Percentiles rank a stretch among this genome's conserved stretches.
Conservation (phyloP, 2,329 filamentous ascomycete species). For the Ophidiomyces ophidiicola region DNA sequence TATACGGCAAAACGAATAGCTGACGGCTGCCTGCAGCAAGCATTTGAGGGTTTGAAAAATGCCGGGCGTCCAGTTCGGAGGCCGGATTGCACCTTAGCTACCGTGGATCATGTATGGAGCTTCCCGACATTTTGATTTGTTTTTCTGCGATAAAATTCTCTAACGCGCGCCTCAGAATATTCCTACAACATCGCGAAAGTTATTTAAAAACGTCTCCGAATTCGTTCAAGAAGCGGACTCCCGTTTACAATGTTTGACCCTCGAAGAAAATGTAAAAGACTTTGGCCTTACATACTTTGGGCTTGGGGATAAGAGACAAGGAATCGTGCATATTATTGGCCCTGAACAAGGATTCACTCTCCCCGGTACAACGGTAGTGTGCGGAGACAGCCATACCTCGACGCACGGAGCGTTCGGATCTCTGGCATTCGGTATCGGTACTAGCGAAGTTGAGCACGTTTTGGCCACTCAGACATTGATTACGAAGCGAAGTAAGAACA, state of each 20-base stretch:
- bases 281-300: constrained; percentile 97
- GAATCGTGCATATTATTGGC: constrained; percentile 96
- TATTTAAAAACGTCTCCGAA: constrained; percentile 80
- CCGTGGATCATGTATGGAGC: constrained; percentile 72
- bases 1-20: not conserved
- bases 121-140: too few species aligned
- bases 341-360: constrained; percentile 98
- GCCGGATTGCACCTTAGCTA: constrained; percentile 92
- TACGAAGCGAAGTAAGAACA: constrained; percentile 93
- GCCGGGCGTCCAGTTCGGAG: constrained; percentile 76
- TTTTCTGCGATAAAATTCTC: not conserved
- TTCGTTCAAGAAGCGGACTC: constrained; percentile 96
- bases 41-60: constrained; percentile 89
- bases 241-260: constrained; percentile 80
- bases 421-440: constrained; percentile 93
- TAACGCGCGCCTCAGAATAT: constrained; percentile 61
- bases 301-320: constrained; percentile 88
- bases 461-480: constrained; percentile 92
- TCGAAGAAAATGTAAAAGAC: constrained; percentile 94
- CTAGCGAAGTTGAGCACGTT: constrained; percentile 96
- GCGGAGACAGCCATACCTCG: constrained; percentile 94
- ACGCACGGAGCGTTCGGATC: constrained; percentile 95
- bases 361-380: constrained; percentile 91
- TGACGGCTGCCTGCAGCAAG: constrained; percentile 51
- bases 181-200: constrained; percentile 79